Conservation (phyloP, 805 yeast species). For the Ogataea haglerorum region DNA sequence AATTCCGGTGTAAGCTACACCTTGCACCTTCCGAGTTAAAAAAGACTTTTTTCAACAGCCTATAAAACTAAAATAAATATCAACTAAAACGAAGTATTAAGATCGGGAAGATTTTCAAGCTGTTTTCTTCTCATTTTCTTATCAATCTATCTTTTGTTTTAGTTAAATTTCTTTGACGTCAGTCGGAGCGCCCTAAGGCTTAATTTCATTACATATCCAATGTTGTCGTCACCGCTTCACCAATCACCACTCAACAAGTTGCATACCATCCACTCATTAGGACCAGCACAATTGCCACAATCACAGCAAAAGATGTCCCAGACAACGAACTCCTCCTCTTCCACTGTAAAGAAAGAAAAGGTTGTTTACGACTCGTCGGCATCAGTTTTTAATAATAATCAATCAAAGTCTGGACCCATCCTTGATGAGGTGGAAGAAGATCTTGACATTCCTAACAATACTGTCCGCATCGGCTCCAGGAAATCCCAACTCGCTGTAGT, state of each 20-base stretch:
- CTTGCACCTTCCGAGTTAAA: slow-evolving; percentile 6
- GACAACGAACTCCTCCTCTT: slow-evolving; percentile 1
- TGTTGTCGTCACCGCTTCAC: slow-evolving; percentile 23
- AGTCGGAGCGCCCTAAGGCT: neutral
- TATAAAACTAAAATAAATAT: slow-evolving; percentile 9
- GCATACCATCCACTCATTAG: slow-evolving; percentile 18
- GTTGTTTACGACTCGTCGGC: slow-evolving; percentile 1
- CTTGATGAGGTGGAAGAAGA: slow-evolving; percentile 18
- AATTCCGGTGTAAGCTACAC: slow-evolving; percentile 4
- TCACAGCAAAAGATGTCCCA: slow-evolving; percentile 6
- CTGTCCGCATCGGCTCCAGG: slow-evolving; percentile 74
- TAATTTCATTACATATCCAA: slow-evolving; percentile 5
- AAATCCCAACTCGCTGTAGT: slow-evolving; percentile 82
- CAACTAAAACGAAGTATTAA: slow-evolving; percentile 2
- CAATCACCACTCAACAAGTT: slow-evolving; percentile 17
- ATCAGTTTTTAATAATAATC: neutral
- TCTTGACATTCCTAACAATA: slow-evolving; percentile 14
- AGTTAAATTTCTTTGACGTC: neutral
- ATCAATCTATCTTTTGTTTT: neutral
- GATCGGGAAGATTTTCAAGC: neutral
- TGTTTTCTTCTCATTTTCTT: neutral
- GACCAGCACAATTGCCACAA: slow-evolving; percentile 8
- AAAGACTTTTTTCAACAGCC: slow-evolving; percentile 8
- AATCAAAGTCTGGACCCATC: slow-evolving; percentile 5
- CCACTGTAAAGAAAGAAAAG: neutral